phyloP scores from a whole-genome alignment of 2,329 filamentous ascomycete species.

The Botrytis hyacinthi region DNA sequence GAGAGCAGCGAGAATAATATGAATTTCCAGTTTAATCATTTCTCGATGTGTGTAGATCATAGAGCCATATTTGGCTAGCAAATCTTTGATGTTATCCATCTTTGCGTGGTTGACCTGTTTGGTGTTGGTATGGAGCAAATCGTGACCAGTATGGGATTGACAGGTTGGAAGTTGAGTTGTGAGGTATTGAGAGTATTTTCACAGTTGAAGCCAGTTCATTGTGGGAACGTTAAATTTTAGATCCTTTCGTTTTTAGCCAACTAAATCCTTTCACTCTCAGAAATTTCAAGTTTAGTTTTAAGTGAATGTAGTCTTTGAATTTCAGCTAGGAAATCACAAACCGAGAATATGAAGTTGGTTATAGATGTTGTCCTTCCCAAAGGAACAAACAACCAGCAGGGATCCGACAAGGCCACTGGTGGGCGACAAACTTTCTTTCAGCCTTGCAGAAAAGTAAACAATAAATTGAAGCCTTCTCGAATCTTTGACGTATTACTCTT shows the following conservation, averaged over 20 bases:
- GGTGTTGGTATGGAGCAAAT: neutral
- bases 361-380: conserved; percentile 6
- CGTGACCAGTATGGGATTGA: neutral
- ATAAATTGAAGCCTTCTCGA: conserved; percentile 10
- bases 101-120: neutral
- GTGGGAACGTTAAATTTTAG: neutral
- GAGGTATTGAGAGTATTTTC: neutral
- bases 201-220: neutral
- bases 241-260: neutral
- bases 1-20: conserved; percentile 67
- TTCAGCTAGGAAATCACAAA: neutral
- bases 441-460: conserved; percentile 16
- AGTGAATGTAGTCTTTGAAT: neutral
- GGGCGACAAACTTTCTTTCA: conserved; percentile 12
- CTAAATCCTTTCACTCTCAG: too few relatives aligned
- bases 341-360: neutral
- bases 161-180: neutral
- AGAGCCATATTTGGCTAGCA: conserved; percentile 30
- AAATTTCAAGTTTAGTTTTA: neutral
- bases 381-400: neutral
- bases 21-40: conserved; percentile 39
- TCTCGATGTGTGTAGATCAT: conserved; percentile 31
- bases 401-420: neutral
- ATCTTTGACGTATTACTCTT: neutral
- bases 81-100: conserved; percentile 16